These are phyloP conservation scores for Kodamaea anthophila DNA, from an alignment of 1,139 yeast species.

Conservation along the genomic window DNA sequence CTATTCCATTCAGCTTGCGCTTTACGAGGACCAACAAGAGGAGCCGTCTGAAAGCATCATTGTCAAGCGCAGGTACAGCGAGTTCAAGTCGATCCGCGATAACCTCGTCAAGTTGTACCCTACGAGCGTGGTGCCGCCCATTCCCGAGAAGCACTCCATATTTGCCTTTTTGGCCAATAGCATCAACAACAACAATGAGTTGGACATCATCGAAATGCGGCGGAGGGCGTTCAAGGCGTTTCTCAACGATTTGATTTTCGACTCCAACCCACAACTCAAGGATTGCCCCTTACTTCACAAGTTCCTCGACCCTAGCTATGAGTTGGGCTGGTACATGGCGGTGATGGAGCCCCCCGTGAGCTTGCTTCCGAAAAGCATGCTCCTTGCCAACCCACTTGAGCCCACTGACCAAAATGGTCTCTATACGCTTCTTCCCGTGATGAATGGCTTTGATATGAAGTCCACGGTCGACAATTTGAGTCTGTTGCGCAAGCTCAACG, in stretches of 20 bases:
- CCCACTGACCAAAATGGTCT: constrained; percentile 44
- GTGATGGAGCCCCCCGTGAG: constrained; percentile 42
- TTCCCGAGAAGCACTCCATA: constrained; percentile 54
- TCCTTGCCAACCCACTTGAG: constrained; percentile 40
- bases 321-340: constrained; percentile 43
- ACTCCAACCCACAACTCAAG: constrained; percentile 20
- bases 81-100: constrained; percentile 47
- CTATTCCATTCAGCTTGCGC: constrained; percentile 30
- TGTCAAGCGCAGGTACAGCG: constrained; percentile 49
- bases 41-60: constrained; percentile 18
- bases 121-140: constrained; percentile 48
- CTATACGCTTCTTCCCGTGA: constrained; percentile 35
- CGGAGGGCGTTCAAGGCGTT: constrained; percentile 35
- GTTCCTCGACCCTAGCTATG: constrained; percentile 45
- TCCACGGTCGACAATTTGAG: constrained; percentile 29
- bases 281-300: constrained; percentile 33
- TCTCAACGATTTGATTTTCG: constrained; percentile 30
- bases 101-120: constrained; percentile 42
- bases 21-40: constrained; percentile 7
- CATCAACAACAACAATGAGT: constrained; percentile 32
- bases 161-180: constrained; percentile 37
- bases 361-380: constrained; percentile 33
- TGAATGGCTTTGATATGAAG: constrained; percentile 31
- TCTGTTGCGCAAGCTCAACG: constrained; percentile 29
- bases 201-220: constrained; percentile 36